Percentiles rank a stretch among this genome's conserved stretches.
Conservation (phyloP, 1,139 yeast genomes). For the Kodamaea sp. region DNA sequence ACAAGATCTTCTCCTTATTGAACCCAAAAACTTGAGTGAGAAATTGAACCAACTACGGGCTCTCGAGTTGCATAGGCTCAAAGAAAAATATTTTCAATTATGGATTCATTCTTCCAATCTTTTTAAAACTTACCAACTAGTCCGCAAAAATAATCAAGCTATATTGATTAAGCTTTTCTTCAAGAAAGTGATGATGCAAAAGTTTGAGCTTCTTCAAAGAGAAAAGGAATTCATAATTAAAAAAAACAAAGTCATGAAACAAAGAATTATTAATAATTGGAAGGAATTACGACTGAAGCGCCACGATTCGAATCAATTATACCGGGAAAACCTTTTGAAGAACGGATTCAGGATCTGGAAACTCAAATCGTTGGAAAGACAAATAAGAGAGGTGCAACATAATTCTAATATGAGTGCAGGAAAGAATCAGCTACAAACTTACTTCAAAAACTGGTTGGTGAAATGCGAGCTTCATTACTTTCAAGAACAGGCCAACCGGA, state of each 20-base stretch:
- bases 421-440: conserved; percentile 1
- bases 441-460: conserved; percentile 10
- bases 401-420: background rate
- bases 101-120: conserved; percentile 15
- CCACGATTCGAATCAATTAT: conserved; percentile 12
- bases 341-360: conserved; percentile 16
- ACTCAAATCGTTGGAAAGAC: conserved; percentile 4
- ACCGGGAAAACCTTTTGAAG: conserved; percentile 6
- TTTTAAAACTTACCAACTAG: conserved; percentile 4
- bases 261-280: conserved; percentile 16
- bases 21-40: conserved; percentile 10
- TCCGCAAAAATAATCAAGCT: conserved; percentile 9
- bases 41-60: conserved; percentile 10
- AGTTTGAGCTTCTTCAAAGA: conserved; percentile 7
- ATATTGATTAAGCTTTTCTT: conserved; percentile 13
- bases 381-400: background rate
- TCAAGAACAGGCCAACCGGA: background rate
- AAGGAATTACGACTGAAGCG: conserved; percentile 7
- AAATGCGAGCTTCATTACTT: conserved; percentile 1
- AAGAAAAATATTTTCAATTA: conserved; percentile 12
- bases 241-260: conserved; percentile 7
- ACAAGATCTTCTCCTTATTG: background rate
- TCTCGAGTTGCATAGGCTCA: conserved; percentile 3
- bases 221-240: conserved; percentile 4
- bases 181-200: conserved; percentile 15